A percentile compares a stretch with the other conserved stretches of the same genome.
These are phyloP conservation scores for Verticillium nonalfalfae DNA, from an alignment of 2,329 filamentous ascomycete species.

Conservation along the genomic window DNA sequence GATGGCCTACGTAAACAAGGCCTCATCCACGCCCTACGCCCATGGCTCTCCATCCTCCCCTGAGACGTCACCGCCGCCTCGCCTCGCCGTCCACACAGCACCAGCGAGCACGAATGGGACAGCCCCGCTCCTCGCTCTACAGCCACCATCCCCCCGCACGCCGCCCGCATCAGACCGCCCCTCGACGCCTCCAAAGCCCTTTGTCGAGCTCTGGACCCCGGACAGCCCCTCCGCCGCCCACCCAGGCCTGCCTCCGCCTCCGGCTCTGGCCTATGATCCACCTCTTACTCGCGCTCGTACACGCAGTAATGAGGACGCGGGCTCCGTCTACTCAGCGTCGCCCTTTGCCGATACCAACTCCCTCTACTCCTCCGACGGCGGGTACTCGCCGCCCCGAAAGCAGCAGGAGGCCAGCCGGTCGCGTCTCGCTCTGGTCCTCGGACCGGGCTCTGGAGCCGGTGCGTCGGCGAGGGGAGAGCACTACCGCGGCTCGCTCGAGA, in stretches of 20 bases:
- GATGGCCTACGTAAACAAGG: background rate
- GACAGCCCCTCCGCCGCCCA: conserved; percentile 9
- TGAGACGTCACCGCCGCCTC: background rate
- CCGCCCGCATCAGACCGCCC: background rate
- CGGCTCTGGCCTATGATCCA: conserved; percentile 7
- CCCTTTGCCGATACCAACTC: conserved; percentile 1
- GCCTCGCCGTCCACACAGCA: background rate
- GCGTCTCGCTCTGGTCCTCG: background rate
- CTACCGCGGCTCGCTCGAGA: background rate
- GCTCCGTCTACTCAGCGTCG: background rate
- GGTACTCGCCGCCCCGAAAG: background rate
- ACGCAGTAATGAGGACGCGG: conserved; percentile 2
- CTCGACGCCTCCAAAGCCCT: background rate
- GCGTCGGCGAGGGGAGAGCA: background rate
- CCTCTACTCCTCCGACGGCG: conserved; percentile 1
- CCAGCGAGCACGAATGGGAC: background rate
- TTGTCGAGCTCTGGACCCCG: conserved; percentile 8
- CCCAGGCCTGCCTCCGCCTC: conserved; percentile 12
- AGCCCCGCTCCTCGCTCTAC: background rate
- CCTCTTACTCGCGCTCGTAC: conserved; percentile 1
- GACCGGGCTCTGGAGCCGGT: background rate
- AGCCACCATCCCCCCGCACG: background rate
- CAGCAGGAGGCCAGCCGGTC: background rate
- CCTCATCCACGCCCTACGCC: background rate
- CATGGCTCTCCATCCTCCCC: background rate